These are phyloP conservation scores for Terana coerulea DNA, from an alignment of 768 basidiomycete genomes.

Conservation along the genomic window DNA sequence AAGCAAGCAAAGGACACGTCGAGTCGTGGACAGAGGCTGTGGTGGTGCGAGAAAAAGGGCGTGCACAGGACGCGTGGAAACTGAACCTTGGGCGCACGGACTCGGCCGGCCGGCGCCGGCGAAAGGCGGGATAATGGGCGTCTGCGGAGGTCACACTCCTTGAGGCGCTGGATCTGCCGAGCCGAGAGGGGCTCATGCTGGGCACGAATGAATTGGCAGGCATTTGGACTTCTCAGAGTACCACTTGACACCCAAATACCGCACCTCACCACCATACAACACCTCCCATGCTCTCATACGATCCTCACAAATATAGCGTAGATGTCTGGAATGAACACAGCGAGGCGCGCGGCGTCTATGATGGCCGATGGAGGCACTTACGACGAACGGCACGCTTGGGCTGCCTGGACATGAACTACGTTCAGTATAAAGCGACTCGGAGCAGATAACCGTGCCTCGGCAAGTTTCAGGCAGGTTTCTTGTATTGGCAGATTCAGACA, in stretches of 20 bases:
- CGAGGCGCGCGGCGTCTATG: conserved; percentile 1
- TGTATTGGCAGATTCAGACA: background rate
- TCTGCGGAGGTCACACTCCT: background rate
- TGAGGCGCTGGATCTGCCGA: background rate
- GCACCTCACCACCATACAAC: background rate
- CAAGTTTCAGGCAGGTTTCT: background rate
- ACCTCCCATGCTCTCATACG: background rate
- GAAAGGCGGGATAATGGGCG: background rate
- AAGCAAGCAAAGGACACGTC: conserved; percentile 19
- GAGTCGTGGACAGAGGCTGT: conserved; percentile 16
- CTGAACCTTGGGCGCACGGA: conserved; percentile 13
- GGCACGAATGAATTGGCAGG: background rate
- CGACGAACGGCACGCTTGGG: background rate
- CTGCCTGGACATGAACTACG: too few relatives aligned
- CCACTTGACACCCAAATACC: background rate
- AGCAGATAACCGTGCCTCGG: background rate
- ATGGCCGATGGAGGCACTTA: background rate
- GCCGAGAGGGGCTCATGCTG: background rate
- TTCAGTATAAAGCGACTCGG: background rate
- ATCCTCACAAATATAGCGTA: background rate
- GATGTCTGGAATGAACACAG: background rate
- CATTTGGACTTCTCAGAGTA: background rate
- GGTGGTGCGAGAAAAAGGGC: conserved; percentile 25
- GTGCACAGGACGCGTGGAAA: conserved; percentile 17
- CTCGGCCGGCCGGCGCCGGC: conserved; percentile 11